A percentile compares a stretch with the other conserved stretches of the same genome.
Evolutionary conservation across 257 asterid species (phyloP).

Genomic region (Solanum pimpinellifolium): DNA sequence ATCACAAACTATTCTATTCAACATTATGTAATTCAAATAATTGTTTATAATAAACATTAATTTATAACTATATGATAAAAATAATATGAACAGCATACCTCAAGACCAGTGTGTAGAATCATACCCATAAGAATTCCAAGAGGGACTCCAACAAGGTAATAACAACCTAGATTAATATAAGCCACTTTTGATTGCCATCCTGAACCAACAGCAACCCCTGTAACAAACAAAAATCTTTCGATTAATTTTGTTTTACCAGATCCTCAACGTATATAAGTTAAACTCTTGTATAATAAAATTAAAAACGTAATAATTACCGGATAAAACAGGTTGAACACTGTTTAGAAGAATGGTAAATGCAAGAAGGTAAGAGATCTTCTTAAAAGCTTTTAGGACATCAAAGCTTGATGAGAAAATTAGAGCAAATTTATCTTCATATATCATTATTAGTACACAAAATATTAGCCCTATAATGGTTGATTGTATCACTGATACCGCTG

Average conservation of each 20-base stretch:
- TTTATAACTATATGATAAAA: neutral
- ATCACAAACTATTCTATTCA: neutral
- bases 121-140: constrained; percentile 29
- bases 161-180: constrained; percentile 31
- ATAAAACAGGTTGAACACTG: constrained; percentile 48
- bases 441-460: constrained; percentile 16
- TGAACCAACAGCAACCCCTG: constrained; percentile 49
- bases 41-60: neutral
- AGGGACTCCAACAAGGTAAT: constrained; percentile 44
- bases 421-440: constrained; percentile 21
- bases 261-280: neutral
- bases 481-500: constrained; percentile 32
- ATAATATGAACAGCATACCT: constrained; percentile 8
- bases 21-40: neutral
- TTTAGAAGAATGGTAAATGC: constrained; percentile 39
- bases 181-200: constrained; percentile 52
- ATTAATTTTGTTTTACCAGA: no score
- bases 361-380: constrained; percentile 21
- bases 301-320: constrained; percentile 21
- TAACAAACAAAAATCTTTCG: neutral
- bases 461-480: constrained; percentile 33
- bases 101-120: constrained; percentile 23
- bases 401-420: constrained; percentile 28
- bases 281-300: no score
- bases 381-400: constrained; percentile 24